Conservation (phyloP, 768 basidiomycete genomes). For the Phanerochaete sordida region DNA sequence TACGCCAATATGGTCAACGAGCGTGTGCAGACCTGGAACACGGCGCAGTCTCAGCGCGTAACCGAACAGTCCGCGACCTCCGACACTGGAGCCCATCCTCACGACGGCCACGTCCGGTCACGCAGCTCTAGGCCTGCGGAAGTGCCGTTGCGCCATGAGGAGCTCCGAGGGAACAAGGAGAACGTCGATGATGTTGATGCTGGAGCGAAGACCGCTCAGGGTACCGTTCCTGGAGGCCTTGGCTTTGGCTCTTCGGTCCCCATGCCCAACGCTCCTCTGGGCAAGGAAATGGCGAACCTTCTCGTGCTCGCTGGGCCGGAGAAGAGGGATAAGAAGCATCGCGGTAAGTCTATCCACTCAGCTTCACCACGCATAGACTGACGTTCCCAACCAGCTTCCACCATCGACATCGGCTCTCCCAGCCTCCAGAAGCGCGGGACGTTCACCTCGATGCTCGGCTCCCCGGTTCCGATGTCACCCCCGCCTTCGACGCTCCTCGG, state of each 20-base stretch:
- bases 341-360: conserved; percentile 41
- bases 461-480: conserved; percentile 43
- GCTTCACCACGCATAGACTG: background rate
- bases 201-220: conserved; percentile 17
- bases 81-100: conserved; percentile 6
- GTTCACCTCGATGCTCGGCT: conserved; percentile 40
- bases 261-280: conserved; percentile 20
- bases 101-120: background rate
- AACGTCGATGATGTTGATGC: conserved; percentile 25
- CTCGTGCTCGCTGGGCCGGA: conserved; percentile 31
- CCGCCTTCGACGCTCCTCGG: conserved; percentile 37
- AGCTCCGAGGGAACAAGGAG: conserved; percentile 34
- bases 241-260: conserved; percentile 30
- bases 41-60: conserved; percentile 5
- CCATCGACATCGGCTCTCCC: conserved; percentile 48
- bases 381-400: conserved; percentile 40
- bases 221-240: conserved; percentile 28
- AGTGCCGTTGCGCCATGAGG: background rate
- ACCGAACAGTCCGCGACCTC: conserved; percentile 5
- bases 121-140: conserved; percentile 6
- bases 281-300: conserved; percentile 51
- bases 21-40: conserved; percentile 26
- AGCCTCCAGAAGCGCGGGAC: conserved; percentile 39
- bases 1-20: conserved; percentile 46
- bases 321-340: conserved; percentile 49